Evolutionary conservation across 164 flowering plant genomes (phyloP).

Genomic region (Piper longum): DNA sequence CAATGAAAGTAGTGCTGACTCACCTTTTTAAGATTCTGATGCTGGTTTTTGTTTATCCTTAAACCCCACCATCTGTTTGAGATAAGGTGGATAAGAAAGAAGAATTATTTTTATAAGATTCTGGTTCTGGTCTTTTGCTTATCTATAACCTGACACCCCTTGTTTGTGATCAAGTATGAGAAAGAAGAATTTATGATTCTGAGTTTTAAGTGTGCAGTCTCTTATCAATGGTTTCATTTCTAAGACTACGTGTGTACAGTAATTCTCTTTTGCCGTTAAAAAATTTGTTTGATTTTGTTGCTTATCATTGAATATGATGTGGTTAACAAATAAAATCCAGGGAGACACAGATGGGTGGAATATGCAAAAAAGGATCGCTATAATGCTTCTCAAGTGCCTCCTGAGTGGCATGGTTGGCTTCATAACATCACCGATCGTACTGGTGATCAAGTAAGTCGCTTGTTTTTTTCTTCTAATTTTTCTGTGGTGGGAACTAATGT

Average conservation of each 20-base stretch:
- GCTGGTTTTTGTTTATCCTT: neutral
- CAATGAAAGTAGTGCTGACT: neutral
- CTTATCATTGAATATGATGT: too few relatives aligned
- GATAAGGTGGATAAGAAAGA: too few relatives aligned
- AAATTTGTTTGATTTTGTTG: too few relatives aligned
- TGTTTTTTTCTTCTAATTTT: neutral
- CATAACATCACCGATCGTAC: constrained; percentile 89
- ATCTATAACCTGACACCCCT: too few relatives aligned
- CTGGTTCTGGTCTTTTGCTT: too few relatives aligned
- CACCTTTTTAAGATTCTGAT: neutral
- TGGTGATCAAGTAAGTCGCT: constrained; percentile 68
- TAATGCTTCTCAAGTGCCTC: constrained; percentile 95
- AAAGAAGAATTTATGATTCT: too few relatives aligned
- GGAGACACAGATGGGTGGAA: constrained; percentile 98
- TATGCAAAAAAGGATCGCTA: constrained; percentile 79
- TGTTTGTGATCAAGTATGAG: too few relatives aligned
- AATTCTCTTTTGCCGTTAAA: too few relatives aligned
- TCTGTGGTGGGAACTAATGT: neutral
- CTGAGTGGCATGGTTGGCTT: constrained; percentile 99
- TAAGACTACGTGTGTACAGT: too few relatives aligned
- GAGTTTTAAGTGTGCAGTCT: too few relatives aligned
- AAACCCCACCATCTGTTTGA: neutral
- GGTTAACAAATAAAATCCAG: constrained; percentile 19
- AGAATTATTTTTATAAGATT: too few relatives aligned
- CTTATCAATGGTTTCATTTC: too few relatives aligned